These are phyloP conservation scores for Trypanosoma cruzi DNA, from an alignment of 208 protist species.

Conservation along the genomic window DNA sequence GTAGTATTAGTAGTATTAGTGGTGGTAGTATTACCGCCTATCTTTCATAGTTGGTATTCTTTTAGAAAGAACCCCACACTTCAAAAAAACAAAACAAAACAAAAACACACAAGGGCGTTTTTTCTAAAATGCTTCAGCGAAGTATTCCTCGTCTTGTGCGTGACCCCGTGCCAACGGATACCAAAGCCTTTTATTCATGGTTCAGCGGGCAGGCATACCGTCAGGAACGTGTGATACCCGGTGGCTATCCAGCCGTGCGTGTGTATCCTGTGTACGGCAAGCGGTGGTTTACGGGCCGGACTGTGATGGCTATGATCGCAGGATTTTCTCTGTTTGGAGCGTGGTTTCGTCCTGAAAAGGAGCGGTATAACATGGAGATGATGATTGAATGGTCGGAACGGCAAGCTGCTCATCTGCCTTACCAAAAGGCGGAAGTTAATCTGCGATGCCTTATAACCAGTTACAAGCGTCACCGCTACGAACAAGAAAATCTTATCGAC, in stretches of 20 bases:
- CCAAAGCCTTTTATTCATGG: conserved; percentile 90
- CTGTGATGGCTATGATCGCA: conserved; percentile 80
- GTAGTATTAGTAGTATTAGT: too few species aligned
- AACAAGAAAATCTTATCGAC: conserved; percentile 90
- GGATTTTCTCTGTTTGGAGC: conserved; percentile 88
- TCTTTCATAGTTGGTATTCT: not conserved
- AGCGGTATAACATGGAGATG: conserved; percentile 93
- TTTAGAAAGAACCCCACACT: not conserved
- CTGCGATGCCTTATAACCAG: conserved; percentile 73
- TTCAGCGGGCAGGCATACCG: conserved; percentile 91
- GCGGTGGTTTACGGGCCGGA: conserved; percentile 89
- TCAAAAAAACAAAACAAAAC: too few species aligned
- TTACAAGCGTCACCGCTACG: conserved; percentile 90
- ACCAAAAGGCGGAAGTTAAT: conserved; percentile 88
- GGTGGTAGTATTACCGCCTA: not conserved
- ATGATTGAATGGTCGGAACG: conserved; percentile 86
- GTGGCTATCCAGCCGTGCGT: conserved; percentile 84
- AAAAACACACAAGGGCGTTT: not conserved
- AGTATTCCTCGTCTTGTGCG: conserved; percentile 67
- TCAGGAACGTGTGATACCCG: conserved; percentile 87
- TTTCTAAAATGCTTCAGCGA: conserved; percentile 48
- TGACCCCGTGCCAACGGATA: conserved; percentile 86
- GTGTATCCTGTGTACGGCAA: conserved; percentile 92
- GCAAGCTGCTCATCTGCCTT: conserved; percentile 80
- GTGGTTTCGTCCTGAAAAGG: conserved; percentile 83